Percentiles rank a stretch among this genome's conserved stretches.
Evolutionary conservation across 768 basidiomycete genomes (phyloP).

Genomic region (Mycena vitilis): DNA sequence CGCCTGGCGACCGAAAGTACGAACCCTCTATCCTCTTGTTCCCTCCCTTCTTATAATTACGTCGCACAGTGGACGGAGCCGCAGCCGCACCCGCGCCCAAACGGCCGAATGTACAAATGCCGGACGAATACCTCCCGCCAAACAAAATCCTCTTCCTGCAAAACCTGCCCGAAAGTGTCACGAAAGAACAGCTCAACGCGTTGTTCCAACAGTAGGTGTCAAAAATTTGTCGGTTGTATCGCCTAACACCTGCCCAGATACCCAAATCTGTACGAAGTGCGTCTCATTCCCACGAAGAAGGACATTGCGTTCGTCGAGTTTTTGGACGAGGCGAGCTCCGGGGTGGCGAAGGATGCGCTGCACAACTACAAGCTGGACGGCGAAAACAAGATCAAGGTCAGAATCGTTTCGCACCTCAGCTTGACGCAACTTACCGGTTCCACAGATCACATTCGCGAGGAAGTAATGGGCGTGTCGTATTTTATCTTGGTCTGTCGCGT

Average conservation of each 20-base stretch:
- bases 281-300: slow-evolving; percentile 96
- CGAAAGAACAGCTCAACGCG: slow-evolving; percentile 90
- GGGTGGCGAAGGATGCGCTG: slow-evolving; percentile 92
- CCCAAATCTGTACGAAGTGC: slow-evolving; percentile 95
- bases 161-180: slow-evolving; percentile 93
- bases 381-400: slow-evolving; percentile 97
- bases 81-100: slow-evolving; percentile 74
- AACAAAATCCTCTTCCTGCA: slow-evolving; percentile 99
- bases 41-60: slow-evolving; percentile 26
- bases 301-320: slow-evolving; percentile 99
- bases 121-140: slow-evolving; percentile 98
- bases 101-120: slow-evolving; percentile 93
- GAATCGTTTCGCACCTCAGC: slow-evolving; percentile 17
- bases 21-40: slow-evolving; percentile 36
- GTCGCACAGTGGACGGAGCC: slow-evolving; percentile 71
- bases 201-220: slow-evolving; percentile 88
- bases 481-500: slow-evolving; percentile 27
- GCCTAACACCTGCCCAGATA: slow-evolving; percentile 58
- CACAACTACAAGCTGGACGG: slow-evolving; percentile 99
- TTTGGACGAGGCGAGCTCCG: slow-evolving; percentile 90
- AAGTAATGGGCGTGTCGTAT: slow-evolving; percentile 54
- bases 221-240: slow-evolving; percentile 12
- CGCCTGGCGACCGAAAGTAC: slow-evolving; percentile 84
- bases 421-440: slow-evolving; percentile 19
- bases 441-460: slow-evolving; percentile 79